Base-by-base conservation (phyloP, 441 rosid species). In the Corymbia calophylla region DNA sequence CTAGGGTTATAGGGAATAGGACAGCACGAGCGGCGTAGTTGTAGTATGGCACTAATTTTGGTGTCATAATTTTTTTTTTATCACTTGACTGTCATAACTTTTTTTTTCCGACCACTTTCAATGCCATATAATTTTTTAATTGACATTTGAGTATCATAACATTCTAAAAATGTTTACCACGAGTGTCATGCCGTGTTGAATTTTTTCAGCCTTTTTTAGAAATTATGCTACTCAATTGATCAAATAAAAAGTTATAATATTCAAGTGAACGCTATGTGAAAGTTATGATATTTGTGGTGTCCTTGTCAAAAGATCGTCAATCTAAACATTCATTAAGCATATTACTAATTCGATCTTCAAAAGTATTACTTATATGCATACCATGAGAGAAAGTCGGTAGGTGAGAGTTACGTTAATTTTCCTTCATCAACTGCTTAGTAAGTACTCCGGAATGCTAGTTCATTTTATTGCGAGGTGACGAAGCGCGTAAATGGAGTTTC, bases 1-100 rank as follows among this genome's bases (percentile, higher is more conserved):
- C 51, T 3, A 7, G 51, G n/a, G 84, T 77, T 44, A 77, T 44
- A 3, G 10, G 1, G 17, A 77, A 23, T 77, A 77, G 48, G 5
- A 44, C 5, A 0, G 5, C 1, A 1, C 1, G 8, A 0, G 29
- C 0, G 2, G 3, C n/a, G 2, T 23, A 13, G 2, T 16, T 11
- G 21, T 39, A 1, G 4, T 21, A 12, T 0, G 3, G 3, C 17
- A 6, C 17, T 1, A 2, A 2, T 2, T 21, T 7, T 2, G 39
- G 51, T 23, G 8, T 23, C 5, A 7, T 23, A 13, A 77, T 0
- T 12, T 77, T 23, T n/a, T n/a, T 77, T 6, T 73, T 3, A 77
- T 6, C 9, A 77, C 4, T 12, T 21, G 14, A 44, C 5, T 23
- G 16, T 2, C 0, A 25, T 25, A 58, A 25, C n/a, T 35, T 35